Percentiles rank a stretch among this genome's conserved stretches.
Evolutionary conservation across 805 yeast species (phyloP).

Genomic region (Starmerella sirachaensis): DNA sequence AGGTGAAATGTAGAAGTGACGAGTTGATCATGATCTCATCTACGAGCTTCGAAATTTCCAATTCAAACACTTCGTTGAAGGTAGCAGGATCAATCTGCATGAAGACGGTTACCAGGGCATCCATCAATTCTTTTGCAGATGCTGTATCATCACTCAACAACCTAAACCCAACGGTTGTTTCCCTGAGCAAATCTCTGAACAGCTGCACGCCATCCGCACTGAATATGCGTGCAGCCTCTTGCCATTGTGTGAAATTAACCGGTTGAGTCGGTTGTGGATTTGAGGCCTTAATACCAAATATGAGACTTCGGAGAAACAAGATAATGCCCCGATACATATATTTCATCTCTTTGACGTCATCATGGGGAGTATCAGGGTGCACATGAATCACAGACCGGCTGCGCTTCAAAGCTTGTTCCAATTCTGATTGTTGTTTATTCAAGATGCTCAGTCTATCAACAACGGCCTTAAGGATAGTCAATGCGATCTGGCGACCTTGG

Average conservation of each 20-base stretch:
- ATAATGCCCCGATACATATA: slow-evolving; percentile 76
- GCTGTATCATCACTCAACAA: slow-evolving; percentile 56
- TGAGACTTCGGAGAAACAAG: slow-evolving; percentile 80
- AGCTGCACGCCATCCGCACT: slow-evolving; percentile 73
- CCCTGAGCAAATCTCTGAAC: slow-evolving; percentile 64
- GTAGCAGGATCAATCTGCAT: slow-evolving; percentile 92
- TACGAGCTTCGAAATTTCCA: slow-evolving; percentile 67
- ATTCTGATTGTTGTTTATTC: slow-evolving; percentile 34
- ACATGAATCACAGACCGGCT: slow-evolving; percentile 34
- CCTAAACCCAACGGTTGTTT: slow-evolving; percentile 68
- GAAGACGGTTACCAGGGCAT: slow-evolving; percentile 83
- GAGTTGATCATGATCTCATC: slow-evolving; percentile 71
- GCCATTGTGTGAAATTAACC: slow-evolving; percentile 46
- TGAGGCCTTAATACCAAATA: slow-evolving; percentile 77
- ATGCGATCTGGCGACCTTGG: slow-evolving; percentile 72
- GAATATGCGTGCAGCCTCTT: slow-evolving; percentile 72
- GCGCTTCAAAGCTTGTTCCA: slow-evolving; percentile 34
- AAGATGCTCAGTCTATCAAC: slow-evolving; percentile 68
- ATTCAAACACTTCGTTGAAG: slow-evolving; percentile 78
- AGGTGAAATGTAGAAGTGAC: slow-evolving; percentile 80
- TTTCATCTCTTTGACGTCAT: slow-evolving; percentile 77
- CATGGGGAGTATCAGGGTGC: slow-evolving; percentile 39
- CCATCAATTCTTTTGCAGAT: slow-evolving; percentile 90
- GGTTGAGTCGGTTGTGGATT: slow-evolving; percentile 64
- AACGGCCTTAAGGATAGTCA: slow-evolving; percentile 79